Percentiles rank a stretch among this genome's conserved stretches.
phyloP scores from a whole-genome alignment of 1,284 basidiomycete species.

The Exsudoporus floridanus region DNA sequence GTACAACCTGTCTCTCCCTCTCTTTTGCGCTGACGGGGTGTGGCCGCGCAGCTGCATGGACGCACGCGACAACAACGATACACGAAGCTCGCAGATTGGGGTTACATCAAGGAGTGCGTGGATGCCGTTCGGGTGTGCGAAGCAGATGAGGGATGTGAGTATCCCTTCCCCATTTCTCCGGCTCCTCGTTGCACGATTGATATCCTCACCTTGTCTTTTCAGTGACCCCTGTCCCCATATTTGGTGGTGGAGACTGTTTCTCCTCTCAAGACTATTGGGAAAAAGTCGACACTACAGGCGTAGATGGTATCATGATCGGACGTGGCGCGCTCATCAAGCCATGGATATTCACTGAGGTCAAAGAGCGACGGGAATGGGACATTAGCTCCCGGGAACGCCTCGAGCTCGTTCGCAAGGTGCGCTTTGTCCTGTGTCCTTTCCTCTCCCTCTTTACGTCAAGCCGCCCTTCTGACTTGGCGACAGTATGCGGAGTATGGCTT shows the following conservation, averaged over 20 bases:
- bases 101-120: slow-evolving; percentile 86
- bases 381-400: slow-evolving; percentile 90
- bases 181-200: not conserved
- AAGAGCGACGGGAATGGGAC: slow-evolving; percentile 92
- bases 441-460: not conserved
- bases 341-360: slow-evolving; percentile 96
- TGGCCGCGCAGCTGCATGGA: slow-evolving; percentile 75
- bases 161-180: not conserved
- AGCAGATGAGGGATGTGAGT: slow-evolving; percentile 72
- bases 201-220: not conserved
- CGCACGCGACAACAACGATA: slow-evolving; percentile 91
- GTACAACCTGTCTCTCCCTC: slow-evolving; percentile 11
- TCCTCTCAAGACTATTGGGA: slow-evolving; percentile 84
- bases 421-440: slow-evolving; percentile 15
- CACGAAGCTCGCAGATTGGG: slow-evolving; percentile 86
- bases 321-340: slow-evolving; percentile 95
- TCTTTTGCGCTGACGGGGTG: not conserved
- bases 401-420: slow-evolving; percentile 78
- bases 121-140: slow-evolving; percentile 78
- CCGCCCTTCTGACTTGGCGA: not conserved
- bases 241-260: slow-evolving; percentile 95
- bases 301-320: slow-evolving; percentile 95
- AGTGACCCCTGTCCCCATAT: slow-evolving; percentile 89
- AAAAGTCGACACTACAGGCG: slow-evolving; percentile 73
- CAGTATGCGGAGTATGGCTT: slow-evolving; percentile 83